Conservation (phyloP, 208 protist genomes). For the Crithidia expoeki region DNA sequence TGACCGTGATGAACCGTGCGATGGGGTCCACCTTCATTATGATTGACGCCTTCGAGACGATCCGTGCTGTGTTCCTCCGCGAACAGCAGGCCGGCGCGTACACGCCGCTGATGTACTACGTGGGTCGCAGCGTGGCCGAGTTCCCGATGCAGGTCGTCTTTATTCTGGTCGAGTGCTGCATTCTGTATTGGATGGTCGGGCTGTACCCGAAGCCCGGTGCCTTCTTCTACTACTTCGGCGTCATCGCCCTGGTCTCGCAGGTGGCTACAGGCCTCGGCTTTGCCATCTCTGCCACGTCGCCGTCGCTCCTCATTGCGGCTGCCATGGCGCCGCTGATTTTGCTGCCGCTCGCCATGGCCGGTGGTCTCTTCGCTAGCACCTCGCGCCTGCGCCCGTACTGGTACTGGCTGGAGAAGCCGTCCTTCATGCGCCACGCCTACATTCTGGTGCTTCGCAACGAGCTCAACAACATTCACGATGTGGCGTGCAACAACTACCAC, state of each 20-base stretch:
- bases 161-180: no score
- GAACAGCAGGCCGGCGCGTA: no score
- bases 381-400: conserved; percentile 73
- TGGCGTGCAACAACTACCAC: conserved; percentile 53
- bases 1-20: no score
- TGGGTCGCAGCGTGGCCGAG: no score
- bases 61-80: no score
- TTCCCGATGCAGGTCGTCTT: no score
- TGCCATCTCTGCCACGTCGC: conserved; percentile 46
- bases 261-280: conserved; percentile 67
- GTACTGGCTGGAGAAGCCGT: conserved; percentile 81
- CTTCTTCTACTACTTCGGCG: conserved; percentile 73
- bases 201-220: conserved; percentile 37
- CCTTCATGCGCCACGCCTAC: conserved; percentile 72
- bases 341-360: conserved; percentile 60
- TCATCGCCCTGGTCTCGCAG: conserved; percentile 46
- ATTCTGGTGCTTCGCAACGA: conserved; percentile 73
- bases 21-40: no score
- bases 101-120: no score
- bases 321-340: conserved; percentile 61
- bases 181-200: conserved; percentile 73
- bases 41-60: no score
- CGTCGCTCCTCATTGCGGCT: conserved; percentile 44
- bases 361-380: conserved; percentile 74
- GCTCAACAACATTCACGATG: conserved; percentile 49